Base-by-base conservation (phyloP, 2,329 filamentous ascomycete species). In the Didymella keratinophila region DNA sequence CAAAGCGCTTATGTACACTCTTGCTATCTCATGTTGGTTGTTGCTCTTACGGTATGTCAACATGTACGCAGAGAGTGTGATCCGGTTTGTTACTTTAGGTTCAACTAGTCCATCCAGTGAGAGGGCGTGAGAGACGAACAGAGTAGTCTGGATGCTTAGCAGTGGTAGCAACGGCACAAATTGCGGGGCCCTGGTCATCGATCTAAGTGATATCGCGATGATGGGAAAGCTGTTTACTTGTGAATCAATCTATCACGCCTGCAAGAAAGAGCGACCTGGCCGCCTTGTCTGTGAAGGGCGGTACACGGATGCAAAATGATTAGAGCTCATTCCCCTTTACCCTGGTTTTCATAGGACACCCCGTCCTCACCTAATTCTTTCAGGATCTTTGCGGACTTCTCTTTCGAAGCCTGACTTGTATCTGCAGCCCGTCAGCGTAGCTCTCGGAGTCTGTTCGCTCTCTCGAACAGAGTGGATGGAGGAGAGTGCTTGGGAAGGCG, bases 341-440 rank as follows among this genome's bases (percentile, higher is more conserved):
- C 44, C 18, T 53, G 49, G 11, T 53, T 58, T 10, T 25, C 20
- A 37, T 53, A 45, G 11, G 45, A 53, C 1, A 44, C 45, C n/a
- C 25, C 11, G 16, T 54, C 50, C 21, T 51, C 45, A 16, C 56
- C 50, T 4, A 53, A 25, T 16, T 58, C 45, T 25, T 50, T 36
- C 39, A 52, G 32, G 3, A 23, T 23, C 20, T 53, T 14, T 36
- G 36, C 39, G 2, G 50, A 46, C 41, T 46, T 54, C 41, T 53
- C 50, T 20, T 58, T 58, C 4, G 50, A 58, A 21, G 39, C 34
- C n/a, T 54, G 32, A 42, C 61, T 66, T 0, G 65, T 66, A 30
- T 63, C 61, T 66, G 23, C 27, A 10, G 16, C 27, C 30, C 21
- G 32, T 42, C 27, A 61, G 39, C 18, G 28, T 9, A 11, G n/a